Base-by-base conservation (phyloP, 2,329 filamentous ascomycete genomes). In the Neofusicoccum cordaticola region DNA sequence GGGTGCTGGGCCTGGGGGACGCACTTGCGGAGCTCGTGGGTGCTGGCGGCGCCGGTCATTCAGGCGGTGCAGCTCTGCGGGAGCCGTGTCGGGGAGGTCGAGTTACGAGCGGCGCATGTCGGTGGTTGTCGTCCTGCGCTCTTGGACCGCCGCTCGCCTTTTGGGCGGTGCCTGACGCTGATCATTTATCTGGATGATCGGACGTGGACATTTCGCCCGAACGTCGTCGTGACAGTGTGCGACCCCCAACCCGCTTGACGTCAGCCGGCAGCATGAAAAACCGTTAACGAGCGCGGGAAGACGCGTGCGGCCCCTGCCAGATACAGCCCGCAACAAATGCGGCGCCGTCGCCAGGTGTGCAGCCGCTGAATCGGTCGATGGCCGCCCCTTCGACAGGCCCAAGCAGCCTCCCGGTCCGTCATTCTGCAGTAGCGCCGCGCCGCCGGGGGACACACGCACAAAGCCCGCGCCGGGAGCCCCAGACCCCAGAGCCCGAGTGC, bases 21-120 rank as follows among this genome's bases (percentile, higher is more conserved):
- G 41, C 41, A 63, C 61, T 63, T 63, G 61, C 61, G 61, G 61
- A 63, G 61, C 61, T 63, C 61, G 48, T 63, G 61, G 61, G 41
- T 53, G 61, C 50, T 53, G 61, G 51, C 22, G 48, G 48, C 51
- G 61, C 39, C 61, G 51, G 51, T 53, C 61, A 63, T 63, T 63
- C 61, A 63, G 61, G 48, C 48, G 51, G 61, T 53, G 42, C 61
- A 63, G 61, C 48, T 63, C 61, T 52, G 56, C 56, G 56, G 56
- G 56, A 60, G 56, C 56, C 56, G 56, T 60, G 56, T 60, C 56
- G 56, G 56, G 56, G 27, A 17, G 56, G 56, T 41, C 56, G 42
- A 39, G 56, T 60, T 60, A 60, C 41, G 41, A 27, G 56, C 56
- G 56, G 56, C 56, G 56, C 56, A 60, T 60, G 56, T 45, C 56